phyloP scores from a whole-genome alignment of 1,139 yeast species.

The Protomyces arabidopsidicola region DNA sequence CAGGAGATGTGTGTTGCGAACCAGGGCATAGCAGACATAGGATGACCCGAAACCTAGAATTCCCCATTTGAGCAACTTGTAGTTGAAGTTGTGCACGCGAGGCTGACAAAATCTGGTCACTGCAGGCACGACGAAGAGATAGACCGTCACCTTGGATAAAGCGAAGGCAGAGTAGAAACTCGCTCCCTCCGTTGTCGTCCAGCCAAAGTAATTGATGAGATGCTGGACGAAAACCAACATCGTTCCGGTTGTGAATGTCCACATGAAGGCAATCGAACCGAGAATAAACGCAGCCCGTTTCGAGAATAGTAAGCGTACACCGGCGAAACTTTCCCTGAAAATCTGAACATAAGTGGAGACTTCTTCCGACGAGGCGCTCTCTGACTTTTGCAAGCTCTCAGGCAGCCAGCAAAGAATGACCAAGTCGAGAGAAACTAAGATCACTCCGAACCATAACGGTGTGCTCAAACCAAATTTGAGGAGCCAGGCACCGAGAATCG shows the following conservation, averaged over 20 bases:
- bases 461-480: not conserved
- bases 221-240: not conserved
- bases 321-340: not conserved
- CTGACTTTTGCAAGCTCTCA: not conserved
- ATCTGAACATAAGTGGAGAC: not conserved
- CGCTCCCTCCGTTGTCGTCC: not conserved
- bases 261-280: not conserved
- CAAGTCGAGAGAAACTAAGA: not conserved
- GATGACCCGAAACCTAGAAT: not conserved
- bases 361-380: not conserved
- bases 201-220: not conserved
- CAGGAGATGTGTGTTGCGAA: not conserved
- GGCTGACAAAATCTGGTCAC: not conserved
- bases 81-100: not conserved
- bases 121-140: not conserved
- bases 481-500: not conserved
- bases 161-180: not conserved
- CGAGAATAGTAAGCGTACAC: not conserved
- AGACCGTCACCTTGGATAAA: not conserved
- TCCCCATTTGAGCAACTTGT: not conserved
- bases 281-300: not conserved
- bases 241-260: not conserved
- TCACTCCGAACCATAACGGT: not conserved
- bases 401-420: not conserved
- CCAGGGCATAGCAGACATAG: slow-evolving; percentile 35